Evolutionary conservation across 805 yeast species (phyloP).

Genomic region (Nakazawaea holstii): DNA sequence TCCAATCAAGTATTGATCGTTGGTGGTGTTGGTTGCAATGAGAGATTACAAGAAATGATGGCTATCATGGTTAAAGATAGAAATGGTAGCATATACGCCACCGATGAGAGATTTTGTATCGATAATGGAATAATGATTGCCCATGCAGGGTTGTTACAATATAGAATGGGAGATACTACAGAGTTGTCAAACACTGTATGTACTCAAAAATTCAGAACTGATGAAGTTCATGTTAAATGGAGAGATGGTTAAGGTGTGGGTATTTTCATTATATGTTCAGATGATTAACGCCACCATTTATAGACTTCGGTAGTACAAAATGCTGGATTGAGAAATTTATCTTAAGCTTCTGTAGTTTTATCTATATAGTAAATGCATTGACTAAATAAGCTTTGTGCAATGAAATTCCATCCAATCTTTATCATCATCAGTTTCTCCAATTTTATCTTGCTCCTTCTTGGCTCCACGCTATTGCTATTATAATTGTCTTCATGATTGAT

Average conservation of each 20-base stretch:
- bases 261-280: too few species aligned
- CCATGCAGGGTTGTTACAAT: slow-evolving; percentile 88
- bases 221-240: slow-evolving; percentile 89
- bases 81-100: slow-evolving; percentile 84
- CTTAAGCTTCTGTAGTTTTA: too few species aligned
- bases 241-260: slow-evolving; percentile 48
- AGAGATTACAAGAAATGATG: slow-evolving; percentile 94
- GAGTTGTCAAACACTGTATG: slow-evolving; percentile 70
- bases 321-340: too few species aligned
- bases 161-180: slow-evolving; percentile 70
- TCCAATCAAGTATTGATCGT: slow-evolving; percentile 87
- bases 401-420: too few species aligned
- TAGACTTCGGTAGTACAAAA: too few species aligned
- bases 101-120: slow-evolving; percentile 95
- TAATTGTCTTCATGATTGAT: too few species aligned
- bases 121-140: slow-evolving; percentile 99
- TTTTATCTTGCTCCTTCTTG: too few species aligned
- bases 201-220: slow-evolving; percentile 91
- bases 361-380: too few species aligned
- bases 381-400: too few species aligned
- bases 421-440: too few species aligned
- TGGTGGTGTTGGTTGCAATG: slow-evolving; percentile 98
- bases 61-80: slow-evolving; percentile 87
- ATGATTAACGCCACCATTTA: too few species aligned
- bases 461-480: too few species aligned